Evolutionary conservation across 2,329 filamentous ascomycete species (phyloP).

Genomic region (Xylariales sp.): DNA sequence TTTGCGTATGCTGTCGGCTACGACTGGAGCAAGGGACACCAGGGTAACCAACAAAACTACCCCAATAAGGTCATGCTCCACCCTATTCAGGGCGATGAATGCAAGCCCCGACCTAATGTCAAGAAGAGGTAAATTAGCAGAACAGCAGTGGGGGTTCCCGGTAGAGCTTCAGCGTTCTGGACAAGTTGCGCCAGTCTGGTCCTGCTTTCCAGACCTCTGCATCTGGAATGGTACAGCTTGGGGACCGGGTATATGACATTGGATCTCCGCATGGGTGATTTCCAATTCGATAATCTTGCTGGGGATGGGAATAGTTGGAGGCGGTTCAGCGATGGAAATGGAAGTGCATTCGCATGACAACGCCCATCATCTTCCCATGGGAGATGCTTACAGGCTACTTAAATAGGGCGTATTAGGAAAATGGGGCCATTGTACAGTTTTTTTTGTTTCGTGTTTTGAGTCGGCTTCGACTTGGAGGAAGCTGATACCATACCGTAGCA

Average conservation of each 20-base stretch:
- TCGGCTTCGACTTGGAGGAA: too few relatives aligned
- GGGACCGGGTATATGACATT: neutral
- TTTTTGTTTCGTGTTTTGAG: neutral
- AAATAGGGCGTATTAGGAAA: neutral
- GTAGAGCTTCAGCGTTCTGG: neutral
- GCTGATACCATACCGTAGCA: neutral
- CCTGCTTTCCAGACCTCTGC: neutral
- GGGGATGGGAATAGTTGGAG: neutral
- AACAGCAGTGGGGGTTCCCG: neutral
- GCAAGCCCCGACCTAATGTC: conserved; percentile 54
- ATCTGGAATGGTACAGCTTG: neutral
- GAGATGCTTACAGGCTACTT: too few relatives aligned
- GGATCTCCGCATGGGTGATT: neutral
- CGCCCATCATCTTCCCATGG: neutral
- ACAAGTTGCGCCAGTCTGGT: neutral
- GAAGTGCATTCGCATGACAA: neutral
- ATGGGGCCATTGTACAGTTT: neutral
- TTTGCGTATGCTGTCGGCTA: conserved; percentile 91
- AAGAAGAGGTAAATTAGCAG: conserved; percentile 50
- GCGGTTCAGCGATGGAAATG: too few relatives aligned
- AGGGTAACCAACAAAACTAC: conserved; percentile 69
- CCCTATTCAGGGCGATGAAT: conserved; percentile 60
- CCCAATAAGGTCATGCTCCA: conserved; percentile 85
- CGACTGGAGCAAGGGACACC: conserved; percentile 97
- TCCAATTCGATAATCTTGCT: neutral